phyloP scores from a whole-genome alignment of 2,329 filamentous ascomycete species.

The Monilinia fructigena region DNA sequence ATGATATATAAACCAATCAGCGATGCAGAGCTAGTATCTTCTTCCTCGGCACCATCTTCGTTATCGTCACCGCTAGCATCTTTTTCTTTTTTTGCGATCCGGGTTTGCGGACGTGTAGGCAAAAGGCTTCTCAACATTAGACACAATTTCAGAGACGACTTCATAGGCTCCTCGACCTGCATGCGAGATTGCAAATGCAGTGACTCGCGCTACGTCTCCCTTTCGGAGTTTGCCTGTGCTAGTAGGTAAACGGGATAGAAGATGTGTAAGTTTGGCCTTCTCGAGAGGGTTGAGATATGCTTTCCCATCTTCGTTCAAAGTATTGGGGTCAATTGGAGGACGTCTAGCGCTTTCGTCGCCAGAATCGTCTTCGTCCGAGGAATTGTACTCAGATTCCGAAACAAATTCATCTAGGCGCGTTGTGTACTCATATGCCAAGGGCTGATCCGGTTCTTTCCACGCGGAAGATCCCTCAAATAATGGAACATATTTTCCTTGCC shows the following conservation, averaged over 20 bases:
- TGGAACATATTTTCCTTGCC: constrained; percentile 55
- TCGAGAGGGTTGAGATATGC: constrained; percentile 76
- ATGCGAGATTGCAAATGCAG: constrained; percentile 85
- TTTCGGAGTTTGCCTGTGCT: constrained; percentile 72
- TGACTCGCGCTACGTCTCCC: constrained; percentile 82
- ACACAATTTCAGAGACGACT: constrained; percentile 82
- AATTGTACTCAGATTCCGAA: constrained; percentile 81
- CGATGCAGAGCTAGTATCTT: constrained; percentile 70
- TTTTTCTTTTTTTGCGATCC: constrained; percentile 46
- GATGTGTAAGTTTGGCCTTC: constrained; percentile 78
- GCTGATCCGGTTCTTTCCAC: constrained; percentile 74
- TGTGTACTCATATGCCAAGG: constrained; percentile 77
- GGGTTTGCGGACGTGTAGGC: constrained; percentile 70
- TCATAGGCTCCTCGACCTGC: constrained; percentile 83
- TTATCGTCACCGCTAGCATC: constrained; percentile 41
- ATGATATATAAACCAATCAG: constrained; percentile 80
- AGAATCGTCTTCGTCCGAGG: constrained; percentile 77
- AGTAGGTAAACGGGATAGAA: constrained; percentile 79
- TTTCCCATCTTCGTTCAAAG: constrained; percentile 38
- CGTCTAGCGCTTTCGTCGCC: constrained; percentile 48
- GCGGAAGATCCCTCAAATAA: constrained; percentile 75
- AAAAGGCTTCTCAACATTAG: constrained; percentile 77
- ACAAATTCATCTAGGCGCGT: constrained; percentile 76
- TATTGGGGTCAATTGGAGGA: constrained; percentile 43
- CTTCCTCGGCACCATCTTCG: constrained; percentile 46